Base-by-base conservation (phyloP, 2,329 filamentous ascomycete genomes). In the Scedosporium minutisporum region DNA sequence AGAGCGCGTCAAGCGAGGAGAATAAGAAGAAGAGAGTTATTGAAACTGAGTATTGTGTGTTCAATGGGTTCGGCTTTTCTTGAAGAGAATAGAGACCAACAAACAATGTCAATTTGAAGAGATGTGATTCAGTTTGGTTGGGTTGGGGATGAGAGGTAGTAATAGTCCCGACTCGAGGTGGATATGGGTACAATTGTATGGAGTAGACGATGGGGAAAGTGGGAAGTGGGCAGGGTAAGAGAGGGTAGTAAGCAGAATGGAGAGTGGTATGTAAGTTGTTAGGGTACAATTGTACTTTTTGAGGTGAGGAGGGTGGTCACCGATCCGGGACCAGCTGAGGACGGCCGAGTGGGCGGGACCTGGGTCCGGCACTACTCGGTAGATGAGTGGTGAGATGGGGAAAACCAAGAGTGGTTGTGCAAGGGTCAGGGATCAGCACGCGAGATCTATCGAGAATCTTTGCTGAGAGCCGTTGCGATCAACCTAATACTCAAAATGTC, bases 31-130 rank as follows among this genome's bases (percentile, higher is more conserved):
- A 41, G 42, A 58, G 57, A 25, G 27, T n/a, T n/a, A 58, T n/a
- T 16, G 33, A 41, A 16, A 23, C 29, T 18, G 18, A 42, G 23
- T 41, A n/a, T 23, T 21, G 29, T 57, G 41, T 53, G 33, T 12
- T 38, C 23, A 44, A 60, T 10, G 6, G 48, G 25, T 48, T 38
- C 3, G 60, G 23, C 68, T 42, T 38, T 25, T 58, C 14, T 58
- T 12, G 21, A 9, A 58, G 7, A 42, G 38, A 6, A 58, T 3
- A 58, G 57, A n/a, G 57, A 83, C 83, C 81, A 80, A 77, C 81
- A 78, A 71, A 71, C 75, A 76, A 77, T 80, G 75, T 80, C 78
- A 78, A 76, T 75, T 77, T 44, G 60, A 42, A 46, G 18, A 46
- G 33, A 44, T 4, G 25, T 5, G 25, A 18, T 33, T 29, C 16